Evolutionary conservation across 805 yeast genomes (phyloP).

Genomic region (Starmerella floris): DNA sequence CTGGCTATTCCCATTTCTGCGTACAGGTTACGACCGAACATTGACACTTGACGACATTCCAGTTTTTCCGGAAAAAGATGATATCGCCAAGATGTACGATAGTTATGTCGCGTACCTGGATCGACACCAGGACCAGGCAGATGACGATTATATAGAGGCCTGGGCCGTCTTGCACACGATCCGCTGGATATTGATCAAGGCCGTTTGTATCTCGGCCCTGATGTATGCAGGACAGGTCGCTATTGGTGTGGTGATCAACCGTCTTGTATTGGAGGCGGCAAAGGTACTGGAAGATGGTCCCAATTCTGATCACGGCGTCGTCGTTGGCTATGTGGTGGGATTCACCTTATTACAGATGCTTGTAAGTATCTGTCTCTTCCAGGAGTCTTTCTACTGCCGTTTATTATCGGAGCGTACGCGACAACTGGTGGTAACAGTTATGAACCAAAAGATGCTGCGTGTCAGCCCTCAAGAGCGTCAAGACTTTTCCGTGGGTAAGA

Average conservation of each 20-base stretch:
- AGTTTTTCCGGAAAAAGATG: neutral
- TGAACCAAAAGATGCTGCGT: conserved; percentile 52
- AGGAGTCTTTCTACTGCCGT: conserved; percentile 45
- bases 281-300: neutral
- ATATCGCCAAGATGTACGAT: neutral
- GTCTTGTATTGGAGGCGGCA: conserved; percentile 5
- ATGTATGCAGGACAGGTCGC: conserved; percentile 5
- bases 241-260: conserved; percentile 10
- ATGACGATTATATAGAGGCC: neutral
- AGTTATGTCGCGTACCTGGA: conserved; percentile 1
- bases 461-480: conserved; percentile 44
- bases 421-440: conserved; percentile 53
- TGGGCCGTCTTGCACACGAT: no score
- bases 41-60: neutral
- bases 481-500: conserved; percentile 50
- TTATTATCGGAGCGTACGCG: conserved; percentile 56
- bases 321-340: conserved; percentile 66
- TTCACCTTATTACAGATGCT: conserved; percentile 41
- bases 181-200: neutral
- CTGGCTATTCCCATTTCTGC: neutral
- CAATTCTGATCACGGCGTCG: conserved; percentile 36
- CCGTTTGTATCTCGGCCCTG: neutral
- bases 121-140: conserved; percentile 1
- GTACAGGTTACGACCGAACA: neutral
- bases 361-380: conserved; percentile 38